Evolutionary conservation across 1,284 basidiomycete species (phyloP).

Genomic region (Sporisorium sorghi): DNA sequence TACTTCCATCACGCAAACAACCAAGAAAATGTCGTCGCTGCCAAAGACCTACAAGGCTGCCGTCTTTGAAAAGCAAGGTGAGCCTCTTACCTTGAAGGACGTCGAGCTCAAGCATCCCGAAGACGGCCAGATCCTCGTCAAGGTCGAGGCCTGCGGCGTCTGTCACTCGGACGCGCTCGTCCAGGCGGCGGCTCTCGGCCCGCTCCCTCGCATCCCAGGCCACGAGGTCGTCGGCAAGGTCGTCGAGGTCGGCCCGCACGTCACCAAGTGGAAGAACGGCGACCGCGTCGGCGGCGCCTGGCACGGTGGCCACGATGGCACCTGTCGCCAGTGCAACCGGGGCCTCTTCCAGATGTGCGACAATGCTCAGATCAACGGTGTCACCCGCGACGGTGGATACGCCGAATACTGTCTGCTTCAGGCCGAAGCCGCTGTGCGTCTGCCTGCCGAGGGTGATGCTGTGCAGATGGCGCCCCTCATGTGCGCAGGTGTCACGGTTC

Average conservation of each 20-base stretch:
- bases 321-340: slow-evolving; percentile 63
- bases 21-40: slow-evolving; percentile 35
- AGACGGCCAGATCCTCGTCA: slow-evolving; percentile 90
- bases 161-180: slow-evolving; percentile 79
- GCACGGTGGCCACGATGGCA: slow-evolving; percentile 62
- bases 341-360: slow-evolving; percentile 62
- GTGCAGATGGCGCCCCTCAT: slow-evolving; percentile 71
- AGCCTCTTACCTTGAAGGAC: slow-evolving; percentile 87
- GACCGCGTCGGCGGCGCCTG: slow-evolving; percentile 67
- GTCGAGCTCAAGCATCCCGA: slow-evolving; percentile 91
- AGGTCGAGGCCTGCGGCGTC: slow-evolving; percentile 91
- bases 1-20: background rate
- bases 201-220: slow-evolving; percentile 57
- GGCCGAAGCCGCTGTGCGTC: slow-evolving; percentile 68
- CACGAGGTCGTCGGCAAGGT: slow-evolving; percentile 66
- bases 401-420: slow-evolving; percentile 57
- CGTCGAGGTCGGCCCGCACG: slow-evolving; percentile 55
- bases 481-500: slow-evolving; percentile 70
- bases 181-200: slow-evolving; percentile 26
- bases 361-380: slow-evolving; percentile 53
- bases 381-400: slow-evolving; percentile 58
- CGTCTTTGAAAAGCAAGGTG: slow-evolving; percentile 91
- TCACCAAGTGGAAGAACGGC: slow-evolving; percentile 57
- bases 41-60: slow-evolving; percentile 74
- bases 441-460: slow-evolving; percentile 66